phyloP scores from a whole-genome alignment of 2,329 filamentous ascomycete genomes.

The Fusarium graminum region DNA sequence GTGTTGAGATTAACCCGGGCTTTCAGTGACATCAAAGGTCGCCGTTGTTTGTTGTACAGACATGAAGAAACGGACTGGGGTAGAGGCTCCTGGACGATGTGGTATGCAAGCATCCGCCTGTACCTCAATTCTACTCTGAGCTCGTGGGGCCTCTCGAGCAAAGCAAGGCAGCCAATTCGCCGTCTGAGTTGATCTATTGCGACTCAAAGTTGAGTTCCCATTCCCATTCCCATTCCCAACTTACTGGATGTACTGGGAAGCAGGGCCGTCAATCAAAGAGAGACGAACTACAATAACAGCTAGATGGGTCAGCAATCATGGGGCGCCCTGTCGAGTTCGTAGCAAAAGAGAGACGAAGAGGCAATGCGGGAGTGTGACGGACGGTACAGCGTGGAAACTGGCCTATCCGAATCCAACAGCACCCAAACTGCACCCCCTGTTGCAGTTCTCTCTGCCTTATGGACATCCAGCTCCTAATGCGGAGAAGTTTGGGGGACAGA shows the following conservation, averaged over 20 bases:
- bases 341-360: conserved; percentile 24
- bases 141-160: conserved; percentile 40
- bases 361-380: conserved; percentile 47
- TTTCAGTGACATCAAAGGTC: conserved; percentile 30
- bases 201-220: conserved; percentile 26
- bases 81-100: conserved; percentile 42
- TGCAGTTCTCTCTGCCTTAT: conserved; percentile 36
- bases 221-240: conserved; percentile 19
- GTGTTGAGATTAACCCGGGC: conserved; percentile 31
- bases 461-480: conserved; percentile 32
- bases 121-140: conserved; percentile 41
- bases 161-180: conserved; percentile 36
- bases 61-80: conserved; percentile 43
- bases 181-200: conserved; percentile 19
- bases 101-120: conserved; percentile 47
- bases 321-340: conserved; percentile 29
- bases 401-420: conserved; percentile 37
- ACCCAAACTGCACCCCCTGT: conserved; percentile 40
- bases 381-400: conserved; percentile 37
- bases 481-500: conserved; percentile 30
- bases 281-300: conserved; percentile 21
- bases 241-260: neutral
- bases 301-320: conserved; percentile 15
- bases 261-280: conserved; percentile 9
- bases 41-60: conserved; percentile 42